Evolutionary conservation across 2,329 filamentous ascomycete genomes (phyloP).

Genomic region (Cladosporium colombiae): DNA sequence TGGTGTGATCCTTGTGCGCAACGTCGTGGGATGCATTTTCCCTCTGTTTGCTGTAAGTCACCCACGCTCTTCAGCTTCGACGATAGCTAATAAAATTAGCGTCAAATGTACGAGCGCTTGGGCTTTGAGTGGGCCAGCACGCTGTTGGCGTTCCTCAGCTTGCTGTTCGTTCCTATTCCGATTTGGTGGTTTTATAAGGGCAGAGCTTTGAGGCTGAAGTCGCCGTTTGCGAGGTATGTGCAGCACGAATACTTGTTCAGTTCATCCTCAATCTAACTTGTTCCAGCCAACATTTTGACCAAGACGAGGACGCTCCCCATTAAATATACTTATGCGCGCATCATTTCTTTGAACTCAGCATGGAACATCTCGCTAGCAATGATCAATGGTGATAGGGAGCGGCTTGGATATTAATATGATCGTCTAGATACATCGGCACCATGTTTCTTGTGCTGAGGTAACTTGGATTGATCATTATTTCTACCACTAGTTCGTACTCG

Average conservation of each 20-base stretch:
- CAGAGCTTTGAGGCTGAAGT: conserved; percentile 13
- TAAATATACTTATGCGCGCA: background rate
- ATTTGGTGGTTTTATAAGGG: conserved; percentile 20
- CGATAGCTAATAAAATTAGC: conserved; percentile 19
- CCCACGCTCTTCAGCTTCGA: background rate
- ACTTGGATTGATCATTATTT: background rate
- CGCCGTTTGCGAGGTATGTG: conserved; percentile 15
- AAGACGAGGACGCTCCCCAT: conserved; percentile 17
- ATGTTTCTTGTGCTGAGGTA: background rate
- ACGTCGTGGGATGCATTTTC: conserved; percentile 38
- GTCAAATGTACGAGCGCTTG: conserved; percentile 28
- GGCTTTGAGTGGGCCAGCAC: conserved; percentile 50
- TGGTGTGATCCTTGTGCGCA: conserved; percentile 39
- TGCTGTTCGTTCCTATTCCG: conserved; percentile 34
- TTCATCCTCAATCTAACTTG: background rate
- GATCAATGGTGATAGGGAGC: background rate
- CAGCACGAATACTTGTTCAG: background rate
- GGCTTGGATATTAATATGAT: too few species aligned
- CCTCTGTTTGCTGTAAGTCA: conserved; percentile 32
- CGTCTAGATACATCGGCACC: too few species aligned
- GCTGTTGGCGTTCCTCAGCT: conserved; percentile 45
- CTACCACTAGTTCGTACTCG: background rate
- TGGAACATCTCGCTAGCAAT: background rate
- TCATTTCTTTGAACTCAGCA: background rate
- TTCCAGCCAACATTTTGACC: conserved; percentile 14